Base-by-base conservation (phyloP, 768 basidiomycete genomes). In the Mycena capillaripes region DNA sequence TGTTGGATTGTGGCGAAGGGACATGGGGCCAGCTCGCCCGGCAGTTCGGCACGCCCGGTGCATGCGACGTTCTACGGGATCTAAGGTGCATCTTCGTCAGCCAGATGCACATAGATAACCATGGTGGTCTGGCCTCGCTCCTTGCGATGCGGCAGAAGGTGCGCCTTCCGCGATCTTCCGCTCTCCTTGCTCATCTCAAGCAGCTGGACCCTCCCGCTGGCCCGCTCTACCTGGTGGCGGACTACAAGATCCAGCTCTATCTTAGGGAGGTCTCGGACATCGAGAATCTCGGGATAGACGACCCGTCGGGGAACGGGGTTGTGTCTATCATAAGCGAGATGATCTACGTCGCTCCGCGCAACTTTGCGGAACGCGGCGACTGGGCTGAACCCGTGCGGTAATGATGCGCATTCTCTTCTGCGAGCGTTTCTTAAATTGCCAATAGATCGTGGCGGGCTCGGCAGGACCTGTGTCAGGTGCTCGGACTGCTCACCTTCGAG, bases 41-140 rank as follows among this genome's bases (percentile, higher is more conserved):
- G 9, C 88, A 91, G 52, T 97, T 92, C 77, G 96, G 96, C 3
- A 76, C 83, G 21, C 84, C 87, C 40, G 77, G 85, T 66, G 90
- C 89, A 4, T 89, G 89, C 87, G 78, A 89, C 9, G 84, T 92
- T 19, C 82, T 97, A 59, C 84, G 90, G 21, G 84, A 92, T 55
- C 80, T 97, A 6, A 92, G 89, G 77, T 91, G 94, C 77, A 88
- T 98, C 46, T 98, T 92, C 79, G 84, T 97, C 70, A 95, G 94
- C 69, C 96, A 98, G 78, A 88, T 93, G 75, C 97, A 97, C 76
- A 96, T 88, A 0, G 97, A 97, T 77, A 97, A 97, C 80, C 97
- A 98, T 78, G 87, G 93, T 50, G 97, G 97, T 9, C 79, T 97
- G 30, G 86, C 91, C 0, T 89, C 90, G 69, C 82, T 98, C 11